A percentile compares a stretch with the other conserved stretches of the same genome.
These are phyloP conservation scores for Saturnispora diversa DNA, from an alignment of 805 yeast genomes.

Conservation along the genomic window DNA sequence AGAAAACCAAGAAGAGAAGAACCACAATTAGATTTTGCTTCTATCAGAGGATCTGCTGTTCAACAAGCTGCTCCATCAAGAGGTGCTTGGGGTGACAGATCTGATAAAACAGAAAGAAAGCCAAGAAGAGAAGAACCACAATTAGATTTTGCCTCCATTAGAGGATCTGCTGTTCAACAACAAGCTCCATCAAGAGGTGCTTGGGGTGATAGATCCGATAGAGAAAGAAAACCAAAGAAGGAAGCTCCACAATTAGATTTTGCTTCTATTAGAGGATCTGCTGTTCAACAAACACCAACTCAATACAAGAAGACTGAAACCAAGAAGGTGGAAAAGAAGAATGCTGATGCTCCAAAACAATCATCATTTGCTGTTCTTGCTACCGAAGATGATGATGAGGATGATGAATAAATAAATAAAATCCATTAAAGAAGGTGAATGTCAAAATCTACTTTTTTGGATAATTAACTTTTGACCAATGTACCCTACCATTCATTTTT, in stretches of 20 bases:
- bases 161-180: constrained; percentile 15
- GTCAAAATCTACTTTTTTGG: too few species aligned
- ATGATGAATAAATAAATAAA: too few species aligned
- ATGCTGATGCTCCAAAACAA: constrained; percentile 30
- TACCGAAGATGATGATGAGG: constrained; percentile 43
- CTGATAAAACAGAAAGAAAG: constrained; percentile 12
- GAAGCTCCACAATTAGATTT: constrained; percentile 51
- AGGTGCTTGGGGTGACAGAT: constrained; percentile 3
- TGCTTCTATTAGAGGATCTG: constrained; percentile 29
- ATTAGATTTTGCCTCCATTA: constrained; percentile 39
- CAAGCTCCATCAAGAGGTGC: constrained; percentile 30
- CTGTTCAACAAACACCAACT: constrained; percentile 24
- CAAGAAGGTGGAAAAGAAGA: constrained; percentile 13
- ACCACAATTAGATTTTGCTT: constrained; percentile 45
- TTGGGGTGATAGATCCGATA: constrained; percentile 7
- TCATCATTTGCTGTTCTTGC: constrained; percentile 45
- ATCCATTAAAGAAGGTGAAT: too few species aligned
- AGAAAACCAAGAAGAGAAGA: constrained; percentile 16
- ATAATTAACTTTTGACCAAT: too few species aligned
- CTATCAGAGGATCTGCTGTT: constrained; percentile 30
- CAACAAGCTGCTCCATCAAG: constrained; percentile 1
- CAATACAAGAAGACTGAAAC: constrained; percentile 16
- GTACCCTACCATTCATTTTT: too few species aligned
- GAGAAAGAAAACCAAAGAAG: constrained; percentile 15
- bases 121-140: constrained; percentile 43